Conservation (phyloP, 176 grass and related monocot genomes). For the Aegilops longissima region DNA sequence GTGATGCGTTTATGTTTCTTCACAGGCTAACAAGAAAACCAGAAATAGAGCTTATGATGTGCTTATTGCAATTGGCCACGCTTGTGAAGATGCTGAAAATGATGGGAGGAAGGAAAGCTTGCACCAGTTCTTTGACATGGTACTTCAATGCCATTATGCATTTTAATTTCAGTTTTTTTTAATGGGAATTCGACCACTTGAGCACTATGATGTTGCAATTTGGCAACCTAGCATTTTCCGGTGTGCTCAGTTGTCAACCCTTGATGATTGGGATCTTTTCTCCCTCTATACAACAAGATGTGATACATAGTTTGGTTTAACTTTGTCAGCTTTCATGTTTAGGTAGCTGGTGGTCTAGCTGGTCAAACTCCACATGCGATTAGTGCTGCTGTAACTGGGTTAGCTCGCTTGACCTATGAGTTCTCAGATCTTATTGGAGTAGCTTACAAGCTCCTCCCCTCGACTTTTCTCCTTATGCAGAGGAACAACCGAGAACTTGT, state of each 20-base stretch:
- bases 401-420: slow-evolving; percentile 90
- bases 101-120: slow-evolving; percentile 66
- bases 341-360: slow-evolving; percentile 79
- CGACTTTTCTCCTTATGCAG: slow-evolving; percentile 79
- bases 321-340: slow-evolving; percentile 24
- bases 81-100: slow-evolving; percentile 68
- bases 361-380: slow-evolving; percentile 78
- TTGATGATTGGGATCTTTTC: background rate
- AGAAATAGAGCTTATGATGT: slow-evolving; percentile 93
- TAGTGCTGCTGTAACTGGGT: slow-evolving; percentile 86
- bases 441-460: slow-evolving; percentile 84
- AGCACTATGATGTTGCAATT: background rate
- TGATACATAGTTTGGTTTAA: background rate
- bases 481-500: slow-evolving; percentile 90
- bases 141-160: slow-evolving; percentile 38
- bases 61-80: slow-evolving; percentile 88
- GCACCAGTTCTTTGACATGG: slow-evolving; percentile 82
- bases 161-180: slow-evolving; percentile 18
- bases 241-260: background rate
- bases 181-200: background rate
- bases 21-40: slow-evolving; percentile 87
- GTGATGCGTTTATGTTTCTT: slow-evolving; percentile 44
- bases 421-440: slow-evolving; percentile 86
- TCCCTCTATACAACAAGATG: background rate
- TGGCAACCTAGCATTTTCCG: background rate